phyloP scores from a whole-genome alignment of 345 rosid species.

The Triadica sebifera region DNA sequence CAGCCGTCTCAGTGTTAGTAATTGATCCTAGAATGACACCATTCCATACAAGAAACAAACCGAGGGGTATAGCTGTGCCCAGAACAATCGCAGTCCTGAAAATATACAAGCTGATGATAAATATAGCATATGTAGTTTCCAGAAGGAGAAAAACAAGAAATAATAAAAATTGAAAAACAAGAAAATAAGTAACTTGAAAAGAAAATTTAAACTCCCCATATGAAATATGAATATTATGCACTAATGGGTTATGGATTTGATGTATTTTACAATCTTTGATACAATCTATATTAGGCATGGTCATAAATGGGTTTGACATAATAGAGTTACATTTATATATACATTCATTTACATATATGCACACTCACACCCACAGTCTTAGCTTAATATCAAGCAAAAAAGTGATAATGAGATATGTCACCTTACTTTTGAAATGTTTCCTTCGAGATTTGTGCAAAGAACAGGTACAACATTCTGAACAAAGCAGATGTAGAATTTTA shows the following conservation, averaged over 20 bases:
- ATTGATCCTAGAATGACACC: constrained; percentile 82
- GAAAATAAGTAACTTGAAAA: too few species aligned
- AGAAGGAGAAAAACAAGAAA: too few species aligned
- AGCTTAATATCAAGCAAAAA: background rate
- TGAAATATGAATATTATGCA: too few species aligned
- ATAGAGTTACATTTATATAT: background rate
- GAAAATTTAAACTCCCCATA: background rate
- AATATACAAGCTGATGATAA: constrained; percentile 7
- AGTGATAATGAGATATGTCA: constrained; percentile 38
- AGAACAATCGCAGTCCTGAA: constrained; percentile 79
- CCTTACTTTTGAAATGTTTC: constrained; percentile 94
- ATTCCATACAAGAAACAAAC: constrained; percentile 85
- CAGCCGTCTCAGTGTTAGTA: constrained; percentile 39
- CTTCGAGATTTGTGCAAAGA: constrained; percentile 92
- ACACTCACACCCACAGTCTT: background rate
- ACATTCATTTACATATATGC: background rate
- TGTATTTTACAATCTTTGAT: too few species aligned
- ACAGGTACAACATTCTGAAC: constrained; percentile 90
- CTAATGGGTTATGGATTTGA: too few species aligned
- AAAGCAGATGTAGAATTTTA: constrained; percentile 21
- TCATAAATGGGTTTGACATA: background rate
- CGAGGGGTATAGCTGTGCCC: constrained; percentile 89
- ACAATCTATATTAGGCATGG: background rate
- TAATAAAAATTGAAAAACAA: too few species aligned
- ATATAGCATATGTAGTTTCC: too few species aligned